A percentile compares a stretch with the other conserved stretches of the same genome.
phyloP scores from a whole-genome alignment of 306 rosid species.

The Begonia fuchsioides region DNA sequence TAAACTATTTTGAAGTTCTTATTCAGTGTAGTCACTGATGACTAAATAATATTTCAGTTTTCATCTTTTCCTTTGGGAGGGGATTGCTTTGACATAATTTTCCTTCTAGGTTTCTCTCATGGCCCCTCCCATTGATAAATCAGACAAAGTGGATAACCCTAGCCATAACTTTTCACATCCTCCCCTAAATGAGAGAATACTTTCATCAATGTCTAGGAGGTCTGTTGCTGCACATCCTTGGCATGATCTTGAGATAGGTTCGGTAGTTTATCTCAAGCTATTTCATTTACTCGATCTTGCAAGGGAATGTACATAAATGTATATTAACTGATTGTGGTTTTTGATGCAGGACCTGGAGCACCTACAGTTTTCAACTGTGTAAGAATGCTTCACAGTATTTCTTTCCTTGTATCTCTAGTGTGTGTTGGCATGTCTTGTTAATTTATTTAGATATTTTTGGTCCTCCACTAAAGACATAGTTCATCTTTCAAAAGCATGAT shows the following conservation, averaged over 20 bases:
- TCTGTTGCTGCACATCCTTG: conserved; percentile 97
- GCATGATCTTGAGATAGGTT: conserved; percentile 99
- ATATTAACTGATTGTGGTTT: neutral
- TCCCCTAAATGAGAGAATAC: conserved; percentile 89
- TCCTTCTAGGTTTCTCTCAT: conserved; percentile 30
- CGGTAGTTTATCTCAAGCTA: conserved; percentile 1
- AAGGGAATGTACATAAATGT: too few species aligned
- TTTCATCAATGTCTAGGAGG: conserved; percentile 87
- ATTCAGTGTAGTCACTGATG: too few species aligned
- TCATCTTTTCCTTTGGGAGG: too few species aligned
- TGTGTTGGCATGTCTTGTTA: too few species aligned
- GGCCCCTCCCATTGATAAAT: conserved; percentile 1
- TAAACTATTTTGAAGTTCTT: too few species aligned
- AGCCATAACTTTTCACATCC: conserved; percentile 21
- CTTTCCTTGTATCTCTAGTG: neutral
- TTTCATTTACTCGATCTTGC: too few species aligned
- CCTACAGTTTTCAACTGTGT: conserved; percentile 85
- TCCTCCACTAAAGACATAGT: too few species aligned
- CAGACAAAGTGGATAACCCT: too few species aligned
- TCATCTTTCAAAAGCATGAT: too few species aligned
- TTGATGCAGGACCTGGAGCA: conserved; percentile 79
- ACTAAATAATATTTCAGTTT: too few species aligned
- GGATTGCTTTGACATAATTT: too few species aligned
- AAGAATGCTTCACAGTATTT: conserved; percentile 17
- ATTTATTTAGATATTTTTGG: too few species aligned